phyloP scores from a whole-genome alignment of 768 basidiomycete species.

The Porpolomopsis calyptriformis region DNA sequence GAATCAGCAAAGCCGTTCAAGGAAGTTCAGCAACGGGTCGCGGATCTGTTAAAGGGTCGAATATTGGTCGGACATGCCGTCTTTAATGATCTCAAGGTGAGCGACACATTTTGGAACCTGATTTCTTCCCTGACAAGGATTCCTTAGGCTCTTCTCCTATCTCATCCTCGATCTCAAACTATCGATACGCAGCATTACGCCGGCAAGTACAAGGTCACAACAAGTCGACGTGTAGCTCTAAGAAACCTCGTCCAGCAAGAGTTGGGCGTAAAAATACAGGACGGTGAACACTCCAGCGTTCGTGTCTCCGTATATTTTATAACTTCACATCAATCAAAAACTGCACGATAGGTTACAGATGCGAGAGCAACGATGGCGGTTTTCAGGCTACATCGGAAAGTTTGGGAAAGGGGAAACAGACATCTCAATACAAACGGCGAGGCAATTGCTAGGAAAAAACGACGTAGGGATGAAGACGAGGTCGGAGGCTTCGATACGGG shows the following conservation, averaged over 20 bases:
- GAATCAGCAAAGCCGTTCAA: constrained; percentile 64
- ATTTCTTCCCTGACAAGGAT: constrained; percentile 5
- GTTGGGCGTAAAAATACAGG: constrained; percentile 69
- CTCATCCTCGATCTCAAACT: constrained; percentile 52
- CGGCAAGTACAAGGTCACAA: constrained; percentile 46
- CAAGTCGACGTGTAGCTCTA: constrained; percentile 61
- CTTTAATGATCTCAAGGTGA: constrained; percentile 79
- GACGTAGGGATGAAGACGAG: constrained; percentile 15
- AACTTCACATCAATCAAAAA: not conserved
- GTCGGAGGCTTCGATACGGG: constrained; percentile 6
- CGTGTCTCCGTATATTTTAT: constrained; percentile 19
- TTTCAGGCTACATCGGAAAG: constrained; percentile 69
- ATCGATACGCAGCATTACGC: constrained; percentile 65
- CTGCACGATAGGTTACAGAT: constrained; percentile 64
- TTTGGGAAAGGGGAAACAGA: constrained; percentile 63
- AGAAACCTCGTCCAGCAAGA: constrained; percentile 74
- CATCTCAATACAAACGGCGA: constrained; percentile 7
- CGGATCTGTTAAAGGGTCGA: constrained; percentile 63
- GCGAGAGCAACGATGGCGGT: constrained; percentile 94
- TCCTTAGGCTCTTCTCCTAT: constrained; percentile 51
- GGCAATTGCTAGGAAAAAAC: constrained; percentile 9
- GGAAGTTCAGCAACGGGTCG: constrained; percentile 69
- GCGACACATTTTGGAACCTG: constrained; percentile 11
- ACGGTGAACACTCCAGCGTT: constrained; percentile 86
- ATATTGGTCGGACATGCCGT: constrained; percentile 88